Conservation (phyloP, 2,329 filamentous ascomycete genomes). For the Cercospora sesami region DNA sequence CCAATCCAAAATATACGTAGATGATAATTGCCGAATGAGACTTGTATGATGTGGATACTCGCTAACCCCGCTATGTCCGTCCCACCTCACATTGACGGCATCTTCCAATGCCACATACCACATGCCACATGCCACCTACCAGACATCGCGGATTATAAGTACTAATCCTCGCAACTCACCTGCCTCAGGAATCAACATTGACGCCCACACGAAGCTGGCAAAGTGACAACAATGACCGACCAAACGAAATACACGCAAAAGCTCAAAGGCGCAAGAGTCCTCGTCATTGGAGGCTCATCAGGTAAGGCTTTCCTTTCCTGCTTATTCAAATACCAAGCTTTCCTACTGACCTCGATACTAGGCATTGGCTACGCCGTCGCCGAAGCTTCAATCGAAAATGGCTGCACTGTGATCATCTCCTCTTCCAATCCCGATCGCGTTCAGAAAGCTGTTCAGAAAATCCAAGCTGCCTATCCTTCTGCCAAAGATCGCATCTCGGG, state of each 20-base stretch:
- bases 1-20: background rate
- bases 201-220: background rate
- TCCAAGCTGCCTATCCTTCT: constrained; percentile 50
- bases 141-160: background rate
- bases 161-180: background rate
- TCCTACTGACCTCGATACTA: background rate
- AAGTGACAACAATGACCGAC: constrained; percentile 39
- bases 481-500: constrained; percentile 44
- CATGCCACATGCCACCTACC: background rate
- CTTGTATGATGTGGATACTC: background rate
- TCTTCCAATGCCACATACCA: background rate
- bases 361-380: constrained; percentile 65
- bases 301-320: constrained; percentile 23
- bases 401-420: constrained; percentile 60
- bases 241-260: constrained; percentile 51
- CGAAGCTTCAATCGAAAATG: constrained; percentile 57
- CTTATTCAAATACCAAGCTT: background rate
- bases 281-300: constrained; percentile 62
- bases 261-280: constrained; percentile 50
- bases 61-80: background rate
- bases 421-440: constrained; percentile 57
- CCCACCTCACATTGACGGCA: background rate
- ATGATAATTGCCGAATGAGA: background rate
- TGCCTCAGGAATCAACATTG: background rate
- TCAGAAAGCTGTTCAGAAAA: constrained; percentile 46